Evolutionary conservation across 768 basidiomycete species (phyloP), one percentile per base, ranked within the genome.

Genomic region (Suillus subluteus): DNA sequence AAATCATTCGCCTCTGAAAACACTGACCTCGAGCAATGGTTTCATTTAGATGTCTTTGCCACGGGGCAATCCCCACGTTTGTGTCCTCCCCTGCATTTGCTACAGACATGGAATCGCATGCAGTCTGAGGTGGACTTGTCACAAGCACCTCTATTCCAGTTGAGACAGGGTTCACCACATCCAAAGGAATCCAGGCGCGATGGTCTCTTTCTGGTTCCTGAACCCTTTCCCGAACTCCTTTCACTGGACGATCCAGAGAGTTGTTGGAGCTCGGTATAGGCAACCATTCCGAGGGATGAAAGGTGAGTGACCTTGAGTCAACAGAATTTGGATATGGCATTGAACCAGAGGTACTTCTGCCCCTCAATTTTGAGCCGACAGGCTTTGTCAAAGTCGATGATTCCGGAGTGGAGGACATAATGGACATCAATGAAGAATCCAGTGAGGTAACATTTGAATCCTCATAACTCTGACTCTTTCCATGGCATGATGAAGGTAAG

Each of bases 151-250:
- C 44, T 4, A 8, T 46, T 46, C 44, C 44, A 46, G 21, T 46
- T 46, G 21, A 2, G 18, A 21, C 44, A 46, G 4, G 44, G 18
- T 46, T 46, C 21, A 0, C 44, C 44, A 0, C 21, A 16, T 1
- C 18, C 21, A 5, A 5, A 35, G 5, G 32, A 35, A 35, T 35
- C 32, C 5, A 3, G 32, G 5, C 32, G 5, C 5, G 32, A 35
- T 35, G 32, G 5, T 8, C 11, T 38, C 38, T 11, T 38, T 9
- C 9, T 21, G 8, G 2, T 1, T 21, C 44, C 44, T 21, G 3
- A 2, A n/a, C 8, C 7, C 21, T 3, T 21, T 18, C 2, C 0
- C 1, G 0, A 0, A 35, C 7, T 21, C 8, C 12, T 21, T 21
- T 21, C 21, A 4, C 2, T 1, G 6, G 44, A 46, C 0, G 44